These are phyloP conservation scores for Penicillium sp. DNA, from an alignment of 2,329 filamentous ascomycete genomes.

Conservation along the genomic window DNA sequence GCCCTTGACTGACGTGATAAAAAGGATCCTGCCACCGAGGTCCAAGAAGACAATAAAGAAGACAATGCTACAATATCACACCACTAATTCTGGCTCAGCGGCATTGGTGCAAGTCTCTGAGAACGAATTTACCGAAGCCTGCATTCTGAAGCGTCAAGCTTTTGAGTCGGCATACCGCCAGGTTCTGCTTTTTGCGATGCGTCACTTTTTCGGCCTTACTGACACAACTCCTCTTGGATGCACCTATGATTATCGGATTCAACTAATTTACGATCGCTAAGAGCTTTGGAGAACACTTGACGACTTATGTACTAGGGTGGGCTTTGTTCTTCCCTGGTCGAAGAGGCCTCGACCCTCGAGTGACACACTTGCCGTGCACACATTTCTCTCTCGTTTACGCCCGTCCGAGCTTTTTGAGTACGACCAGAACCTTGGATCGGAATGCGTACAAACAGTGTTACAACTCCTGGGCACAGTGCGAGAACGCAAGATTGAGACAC, in stretches of 20 bases:
- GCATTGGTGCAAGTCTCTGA: constrained; percentile 5
- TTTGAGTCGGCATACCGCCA: constrained; percentile 14
- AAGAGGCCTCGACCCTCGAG: not conserved
- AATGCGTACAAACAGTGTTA: constrained; percentile 3
- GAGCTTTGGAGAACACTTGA: constrained; percentile 8
- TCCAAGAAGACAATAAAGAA: constrained; percentile 11
- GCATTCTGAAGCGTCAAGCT: not conserved
- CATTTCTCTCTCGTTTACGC: constrained; percentile 6
- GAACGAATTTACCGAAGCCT: not conserved
- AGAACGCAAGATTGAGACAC: not conserved
- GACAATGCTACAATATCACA: constrained; percentile 6
- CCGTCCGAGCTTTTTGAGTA: constrained; percentile 12
- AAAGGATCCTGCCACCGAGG: constrained; percentile 7
- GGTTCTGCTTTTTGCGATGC: constrained; percentile 14
- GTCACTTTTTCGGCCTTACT: constrained; percentile 11
- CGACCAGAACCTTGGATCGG: not conserved
- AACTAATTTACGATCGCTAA: constrained; percentile 2
- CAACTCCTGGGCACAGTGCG: not conserved
- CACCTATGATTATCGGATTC: not conserved
- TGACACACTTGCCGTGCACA: constrained; percentile 3
- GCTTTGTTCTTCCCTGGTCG: constrained; percentile 7
- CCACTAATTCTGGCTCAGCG: not conserved
- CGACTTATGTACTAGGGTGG: not conserved
- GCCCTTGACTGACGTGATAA: constrained; percentile 11
- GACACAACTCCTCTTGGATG: constrained; percentile 3